Evolutionary conservation across 2,329 filamentous ascomycete species (phyloP), one percentile per base, ranked within the genome.

Genomic region (Hirsutella rhossiliensis): DNA sequence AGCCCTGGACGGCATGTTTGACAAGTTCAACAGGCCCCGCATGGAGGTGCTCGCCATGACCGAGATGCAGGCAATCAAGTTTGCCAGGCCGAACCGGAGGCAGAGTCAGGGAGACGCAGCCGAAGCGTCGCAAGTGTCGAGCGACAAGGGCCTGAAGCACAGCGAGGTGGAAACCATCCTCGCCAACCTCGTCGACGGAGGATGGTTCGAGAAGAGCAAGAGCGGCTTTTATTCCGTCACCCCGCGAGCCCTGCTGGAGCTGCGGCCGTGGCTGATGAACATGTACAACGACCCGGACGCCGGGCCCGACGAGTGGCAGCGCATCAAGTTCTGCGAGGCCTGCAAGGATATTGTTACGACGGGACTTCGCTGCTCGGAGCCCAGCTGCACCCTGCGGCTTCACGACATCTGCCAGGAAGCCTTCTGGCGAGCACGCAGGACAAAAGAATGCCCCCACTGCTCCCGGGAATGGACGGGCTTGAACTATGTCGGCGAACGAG

Each of bases 281-380:
- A 87, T 83, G 27, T 98, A 95, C 63, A 97, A 98, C 57, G 85
- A 94, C 44, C 65, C 73, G 0, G 75, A 78, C 11, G 69, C 71
- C 2, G 78, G 77, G 11, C 64, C 68, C 1, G 63, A 66, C n/a
- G 78, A 78, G 30, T 79, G 75, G 70, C 75, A 87, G 57, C 78
- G 80, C 49, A 84, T 98, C 59, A 94, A 92, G 65, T 78, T 81
- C 49, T 98, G 92, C 60, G 77, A 84, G 56, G 88, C 86, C 0
- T 98, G 92, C 63, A 84, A 80, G 61, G 88, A 95, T 51, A 83
- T 97, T 48, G 78, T 97, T 36, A 98, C 90, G 1, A 68, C 84
- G 50, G 88, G 89, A 1, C 76, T 88, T 69, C 75, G 89, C 44
- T 95, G 89, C 62, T 62, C 71, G 3, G 74, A 84, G 47, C 64